Percentiles rank a stretch among this genome's conserved stretches.
These are phyloP conservation scores for Lagenaria siceraria DNA, from an alignment of 306 rosid species.

Conservation along the genomic window DNA sequence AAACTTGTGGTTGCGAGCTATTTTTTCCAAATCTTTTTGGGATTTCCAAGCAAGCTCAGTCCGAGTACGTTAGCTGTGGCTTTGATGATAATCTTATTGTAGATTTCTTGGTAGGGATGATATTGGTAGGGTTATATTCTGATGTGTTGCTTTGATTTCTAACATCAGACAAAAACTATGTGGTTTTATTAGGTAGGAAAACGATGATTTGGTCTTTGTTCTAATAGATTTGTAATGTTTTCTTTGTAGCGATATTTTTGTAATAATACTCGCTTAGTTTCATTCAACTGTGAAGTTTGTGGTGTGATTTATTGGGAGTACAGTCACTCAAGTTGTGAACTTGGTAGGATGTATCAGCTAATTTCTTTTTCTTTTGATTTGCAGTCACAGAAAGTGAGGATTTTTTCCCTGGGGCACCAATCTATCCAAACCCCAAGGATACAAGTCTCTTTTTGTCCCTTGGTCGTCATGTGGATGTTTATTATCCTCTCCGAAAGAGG, in stretches of 20 bases:
- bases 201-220: not conserved
- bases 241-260: not conserved
- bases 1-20: not conserved
- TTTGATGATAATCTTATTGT: not conserved
- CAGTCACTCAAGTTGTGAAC: not conserved
- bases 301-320: not conserved
- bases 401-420: slow-evolving; percentile 56
- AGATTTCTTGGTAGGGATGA: not conserved
- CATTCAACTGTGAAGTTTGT: not conserved
- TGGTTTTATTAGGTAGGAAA: not conserved
- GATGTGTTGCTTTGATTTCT: not conserved
- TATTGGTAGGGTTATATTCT: not conserved
- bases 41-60: not conserved
- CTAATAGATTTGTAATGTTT: not conserved
- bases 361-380: not conserved
- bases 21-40: not conserved
- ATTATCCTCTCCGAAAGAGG: slow-evolving; percentile 59
- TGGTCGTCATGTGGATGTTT: slow-evolving; percentile 45
- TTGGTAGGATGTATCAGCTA: not conserved
- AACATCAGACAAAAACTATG: not conserved
- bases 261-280: not conserved
- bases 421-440: slow-evolving; percentile 74
- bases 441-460: slow-evolving; percentile 59
- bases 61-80: not conserved
- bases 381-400: slow-evolving; percentile 59